phyloP scores from a whole-genome alignment of 805 yeast species.

The Clavispora asparagi region DNA sequence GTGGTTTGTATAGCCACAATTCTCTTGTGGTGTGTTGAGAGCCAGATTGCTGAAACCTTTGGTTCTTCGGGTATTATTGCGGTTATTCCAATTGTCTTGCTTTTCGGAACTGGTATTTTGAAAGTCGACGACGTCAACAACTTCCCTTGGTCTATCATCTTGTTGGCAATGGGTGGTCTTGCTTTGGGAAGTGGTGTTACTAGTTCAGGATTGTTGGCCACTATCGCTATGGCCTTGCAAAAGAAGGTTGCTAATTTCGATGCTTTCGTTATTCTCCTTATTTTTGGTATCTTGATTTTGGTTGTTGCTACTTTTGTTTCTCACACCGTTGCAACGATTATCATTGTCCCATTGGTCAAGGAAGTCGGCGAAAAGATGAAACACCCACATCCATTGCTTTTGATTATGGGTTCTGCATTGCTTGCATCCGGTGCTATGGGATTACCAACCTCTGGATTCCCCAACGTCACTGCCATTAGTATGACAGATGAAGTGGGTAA shows the following conservation, averaged over 20 bases:
- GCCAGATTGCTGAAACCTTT: slow-evolving; percentile 61
- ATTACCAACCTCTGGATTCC: slow-evolving; percentile 41
- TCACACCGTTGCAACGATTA: slow-evolving; percentile 42
- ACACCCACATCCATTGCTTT: slow-evolving; percentile 32
- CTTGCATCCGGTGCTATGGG: slow-evolving; percentile 43
- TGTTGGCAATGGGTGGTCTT: slow-evolving; percentile 96
- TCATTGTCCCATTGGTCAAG: slow-evolving; percentile 37
- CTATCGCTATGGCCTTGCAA: slow-evolving; percentile 72
- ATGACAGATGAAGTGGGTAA: slow-evolving; percentile 40
- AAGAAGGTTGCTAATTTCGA: slow-evolving; percentile 59
- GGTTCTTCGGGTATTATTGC: slow-evolving; percentile 99
- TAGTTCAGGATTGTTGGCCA: slow-evolving; percentile 76
- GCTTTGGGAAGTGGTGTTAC: slow-evolving; percentile 94
- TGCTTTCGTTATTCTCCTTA: slow-evolving; percentile 64
- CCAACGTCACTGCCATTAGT: slow-evolving; percentile 40
- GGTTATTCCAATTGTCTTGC: slow-evolving; percentile 79
- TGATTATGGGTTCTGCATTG: slow-evolving; percentile 39
- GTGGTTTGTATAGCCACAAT: slow-evolving; percentile 68
- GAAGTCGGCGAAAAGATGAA: slow-evolving; percentile 36
- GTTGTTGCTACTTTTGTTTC: slow-evolving; percentile 40
- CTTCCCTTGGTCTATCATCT: slow-evolving; percentile 93
- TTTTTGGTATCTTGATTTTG: slow-evolving; percentile 48
- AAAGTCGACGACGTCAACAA: slow-evolving; percentile 90
- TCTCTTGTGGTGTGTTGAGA: slow-evolving; percentile 83
- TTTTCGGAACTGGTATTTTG: slow-evolving; percentile 85